Evolutionary conservation across 192 early-diverging fungal genomes (phyloP).

Genomic region (Backusella circina): DNA sequence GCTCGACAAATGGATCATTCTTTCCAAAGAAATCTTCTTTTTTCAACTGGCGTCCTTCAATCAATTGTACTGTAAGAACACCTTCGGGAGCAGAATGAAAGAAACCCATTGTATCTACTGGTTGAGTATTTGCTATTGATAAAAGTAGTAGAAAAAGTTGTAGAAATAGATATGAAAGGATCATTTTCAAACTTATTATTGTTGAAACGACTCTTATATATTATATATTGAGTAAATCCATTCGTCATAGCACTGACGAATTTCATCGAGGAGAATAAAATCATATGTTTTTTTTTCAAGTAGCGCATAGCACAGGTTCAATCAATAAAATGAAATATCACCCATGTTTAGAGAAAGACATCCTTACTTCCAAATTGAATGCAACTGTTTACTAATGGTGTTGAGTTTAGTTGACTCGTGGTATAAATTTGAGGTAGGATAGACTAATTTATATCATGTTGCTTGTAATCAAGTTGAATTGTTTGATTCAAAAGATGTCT

Average conservation of each 20-base stretch:
- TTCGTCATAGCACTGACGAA: background rate
- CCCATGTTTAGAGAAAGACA: too few species aligned
- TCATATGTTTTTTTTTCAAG: background rate
- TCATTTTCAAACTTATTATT: background rate
- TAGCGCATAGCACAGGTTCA: background rate
- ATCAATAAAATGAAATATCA: background rate
- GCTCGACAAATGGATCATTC: slow-evolving; percentile 25
- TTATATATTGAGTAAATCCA: background rate
- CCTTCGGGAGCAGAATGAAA: slow-evolving; percentile 12
- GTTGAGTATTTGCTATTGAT: background rate
- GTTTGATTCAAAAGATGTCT: too few species aligned
- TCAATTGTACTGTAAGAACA: slow-evolving; percentile 7
- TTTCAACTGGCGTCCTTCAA: slow-evolving; percentile 23
- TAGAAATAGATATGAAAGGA: background rate
- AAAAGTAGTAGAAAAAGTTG: background rate
- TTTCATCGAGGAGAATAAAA: background rate
- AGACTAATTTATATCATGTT: too few species aligned
- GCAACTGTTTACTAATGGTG: background rate
- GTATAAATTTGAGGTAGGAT: too few species aligned
- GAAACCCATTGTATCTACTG: slow-evolving; percentile 5
- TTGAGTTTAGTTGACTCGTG: background rate
- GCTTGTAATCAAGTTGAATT: too few species aligned
- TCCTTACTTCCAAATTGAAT: background rate
- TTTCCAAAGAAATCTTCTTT: slow-evolving; percentile 17
- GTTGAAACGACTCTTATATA: background rate